Evolutionary conservation across 805 yeast species (phyloP).

Genomic region (Schizosaccharomyces osmophilus): DNA sequence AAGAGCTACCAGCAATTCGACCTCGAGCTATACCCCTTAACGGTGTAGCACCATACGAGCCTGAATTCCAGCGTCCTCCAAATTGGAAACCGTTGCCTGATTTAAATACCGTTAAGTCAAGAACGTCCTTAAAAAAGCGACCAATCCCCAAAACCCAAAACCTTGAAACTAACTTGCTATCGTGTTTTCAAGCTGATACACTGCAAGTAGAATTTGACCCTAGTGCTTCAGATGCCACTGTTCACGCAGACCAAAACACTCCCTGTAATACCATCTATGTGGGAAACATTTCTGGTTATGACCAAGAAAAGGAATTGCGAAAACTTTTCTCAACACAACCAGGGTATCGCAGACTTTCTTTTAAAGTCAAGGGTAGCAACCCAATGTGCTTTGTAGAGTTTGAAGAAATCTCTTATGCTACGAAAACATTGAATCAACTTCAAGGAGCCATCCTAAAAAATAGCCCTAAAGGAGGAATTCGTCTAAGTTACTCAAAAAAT

Average conservation of each 20-base stretch:
- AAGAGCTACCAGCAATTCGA: not conserved
- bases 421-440: constrained; percentile 76
- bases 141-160: not conserved
- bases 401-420: constrained; percentile 83
- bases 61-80: not conserved
- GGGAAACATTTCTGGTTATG: constrained; percentile 92
- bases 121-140: not conserved
- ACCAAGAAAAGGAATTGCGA: constrained; percentile 77
- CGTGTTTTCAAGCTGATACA: no score
- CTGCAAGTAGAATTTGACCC: not conserved
- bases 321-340: constrained; percentile 66
- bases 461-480: constrained; percentile 76
- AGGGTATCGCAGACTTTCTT: constrained; percentile 80
- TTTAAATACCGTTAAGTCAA: not conserved
- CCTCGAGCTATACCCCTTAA: not conserved
- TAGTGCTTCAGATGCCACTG: not conserved
- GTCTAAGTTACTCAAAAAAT: constrained; percentile 81
- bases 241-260: constrained; percentile 94
- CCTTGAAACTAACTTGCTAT: no score
- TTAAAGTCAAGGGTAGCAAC: constrained; percentile 66
- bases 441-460: constrained; percentile 83
- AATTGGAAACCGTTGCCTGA: not conserved
- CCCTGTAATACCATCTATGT: constrained; percentile 94
- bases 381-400: constrained; percentile 99
- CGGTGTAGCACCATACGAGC: not conserved